Evolutionary conservation across 352 stramenopile species (phyloP), one percentile per base, ranked within the genome.

Genomic region (Plasmopara halstedii): DNA sequence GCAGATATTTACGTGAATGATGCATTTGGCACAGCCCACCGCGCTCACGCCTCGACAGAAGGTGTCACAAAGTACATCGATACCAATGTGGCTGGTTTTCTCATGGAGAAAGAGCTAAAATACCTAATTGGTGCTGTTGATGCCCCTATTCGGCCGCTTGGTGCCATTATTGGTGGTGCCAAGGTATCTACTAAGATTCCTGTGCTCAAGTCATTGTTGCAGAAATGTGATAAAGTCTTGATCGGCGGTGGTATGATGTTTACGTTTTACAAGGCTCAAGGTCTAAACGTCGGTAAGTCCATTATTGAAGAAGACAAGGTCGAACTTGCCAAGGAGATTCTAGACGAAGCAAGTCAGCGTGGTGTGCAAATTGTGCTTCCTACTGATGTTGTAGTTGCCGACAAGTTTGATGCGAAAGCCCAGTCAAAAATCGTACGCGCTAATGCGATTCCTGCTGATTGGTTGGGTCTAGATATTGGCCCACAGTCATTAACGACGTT

Each of bases 1-100:
- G 94, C 94, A 46, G 89, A 98, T 46, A 59, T 98, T 40, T 99
- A 90, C 68, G 95, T 99, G 31, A 99, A 99, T 66, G 96, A 99
- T 67, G 96, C 96, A 7, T 99, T 99, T 64, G 96, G 96, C 45
- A 98, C 95, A 25, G 96, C 95, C 35, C 96, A 99, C 69, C 92
- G 96, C 53, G 96, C 96, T 25, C 96, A 99, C 56, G 92, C 91
- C 14, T 98, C 94, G n/a, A 99, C 94, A 0, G 95, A 96, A 56
- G 96, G 96, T 56, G 92, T 99, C 17, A 97, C 94, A 38, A 95
- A 98, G 62, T 95, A 92, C 77, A 83, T 98, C 32, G 56, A 83
- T 34, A 93, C 83, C 8, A 96, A 76, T 39, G 94, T 98, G 32
- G 93, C 83, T 40, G 96, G 96, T 42, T 97, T 97, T 62, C 72